Percentiles rank a stretch among this genome's conserved stretches.
These are phyloP conservation scores for Syzygium jambos DNA, from an alignment of 345 rosid species.

Conservation along the genomic window DNA sequence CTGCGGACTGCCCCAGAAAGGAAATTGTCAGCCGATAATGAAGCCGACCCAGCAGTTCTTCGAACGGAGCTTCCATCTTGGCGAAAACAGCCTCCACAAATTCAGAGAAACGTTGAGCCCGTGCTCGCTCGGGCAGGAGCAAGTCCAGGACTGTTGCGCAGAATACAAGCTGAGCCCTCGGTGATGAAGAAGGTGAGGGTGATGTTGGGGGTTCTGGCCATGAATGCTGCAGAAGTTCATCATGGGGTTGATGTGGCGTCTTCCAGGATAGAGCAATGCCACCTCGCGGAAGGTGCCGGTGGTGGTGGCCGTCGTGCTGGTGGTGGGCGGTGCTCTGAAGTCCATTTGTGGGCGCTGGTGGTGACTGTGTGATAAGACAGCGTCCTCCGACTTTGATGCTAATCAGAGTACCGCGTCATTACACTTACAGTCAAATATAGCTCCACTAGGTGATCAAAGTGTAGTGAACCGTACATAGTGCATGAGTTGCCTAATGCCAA, in stretches of 20 bases:
- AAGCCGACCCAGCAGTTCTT: conserved; percentile 13
- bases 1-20: conserved; percentile 11
- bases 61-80: conserved; percentile 12
- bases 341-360: neutral
- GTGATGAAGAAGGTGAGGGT: conserved; percentile 16
- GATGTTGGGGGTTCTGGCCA: conserved; percentile 3
- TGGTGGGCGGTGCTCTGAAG: neutral
- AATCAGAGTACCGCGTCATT: neutral
- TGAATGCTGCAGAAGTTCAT: conserved; percentile 22
- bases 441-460: too few species aligned
- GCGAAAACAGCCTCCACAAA: conserved; percentile 7
- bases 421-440: too few species aligned
- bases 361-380: neutral
- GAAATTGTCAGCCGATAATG: neutral
- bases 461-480: neutral
- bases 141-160: conserved; percentile 5
- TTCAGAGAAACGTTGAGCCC: neutral
- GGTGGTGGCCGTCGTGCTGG: too few species aligned
- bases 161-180: conserved; percentile 11
- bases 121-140: conserved; percentile 11
- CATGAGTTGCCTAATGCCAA: neutral
- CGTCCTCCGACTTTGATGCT: neutral
- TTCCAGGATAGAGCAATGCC: conserved; percentile 21
- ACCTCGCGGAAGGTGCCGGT: neutral
- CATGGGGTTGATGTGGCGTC: conserved; percentile 25